These are phyloP conservation scores for Nicotiana obtusifolia DNA, from an alignment of 257 asterid genomes.

Conservation along the genomic window DNA sequence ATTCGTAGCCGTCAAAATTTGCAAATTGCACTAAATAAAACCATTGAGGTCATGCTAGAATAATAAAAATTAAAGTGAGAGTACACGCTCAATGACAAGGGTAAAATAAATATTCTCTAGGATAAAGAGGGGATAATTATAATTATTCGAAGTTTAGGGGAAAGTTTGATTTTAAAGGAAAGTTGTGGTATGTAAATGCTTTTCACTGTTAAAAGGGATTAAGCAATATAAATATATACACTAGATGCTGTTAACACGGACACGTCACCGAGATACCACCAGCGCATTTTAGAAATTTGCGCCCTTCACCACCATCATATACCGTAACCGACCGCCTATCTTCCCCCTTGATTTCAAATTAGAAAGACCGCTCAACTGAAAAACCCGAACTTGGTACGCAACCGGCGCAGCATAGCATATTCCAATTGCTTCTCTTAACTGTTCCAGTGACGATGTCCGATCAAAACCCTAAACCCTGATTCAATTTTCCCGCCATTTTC, in stretches of 20 bases:
- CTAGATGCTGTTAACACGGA: not conserved
- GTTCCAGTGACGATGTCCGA: not conserved
- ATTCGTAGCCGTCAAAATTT: too few relatives aligned
- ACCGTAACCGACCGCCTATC: not conserved
- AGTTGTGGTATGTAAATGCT: too few relatives aligned
- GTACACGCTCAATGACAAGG: too few relatives aligned
- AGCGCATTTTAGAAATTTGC: not conserved
- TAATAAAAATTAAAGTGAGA: too few relatives aligned
- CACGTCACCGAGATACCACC: not conserved
- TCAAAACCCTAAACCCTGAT: slow-evolving; percentile 13
- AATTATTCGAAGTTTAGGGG: too few relatives aligned
- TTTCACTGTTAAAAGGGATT: too few relatives aligned
- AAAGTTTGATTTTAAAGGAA: too few relatives aligned
- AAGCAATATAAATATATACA: too few relatives aligned
- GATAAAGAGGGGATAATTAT: too few relatives aligned
- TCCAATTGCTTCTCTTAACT: not conserved
- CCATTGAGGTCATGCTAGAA: too few relatives aligned
- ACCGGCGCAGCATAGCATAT: not conserved
- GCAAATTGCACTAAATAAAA: too few relatives aligned
- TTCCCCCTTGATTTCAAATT: not conserved
- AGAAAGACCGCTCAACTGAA: not conserved
- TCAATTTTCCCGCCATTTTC: slow-evolving; percentile 12
- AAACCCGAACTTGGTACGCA: not conserved
- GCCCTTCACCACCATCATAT: not conserved
- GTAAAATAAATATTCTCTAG: too few relatives aligned